Conservation (phyloP, 2,329 filamentous ascomycete genomes). For the Thielaviopsis punctulata region DNA sequence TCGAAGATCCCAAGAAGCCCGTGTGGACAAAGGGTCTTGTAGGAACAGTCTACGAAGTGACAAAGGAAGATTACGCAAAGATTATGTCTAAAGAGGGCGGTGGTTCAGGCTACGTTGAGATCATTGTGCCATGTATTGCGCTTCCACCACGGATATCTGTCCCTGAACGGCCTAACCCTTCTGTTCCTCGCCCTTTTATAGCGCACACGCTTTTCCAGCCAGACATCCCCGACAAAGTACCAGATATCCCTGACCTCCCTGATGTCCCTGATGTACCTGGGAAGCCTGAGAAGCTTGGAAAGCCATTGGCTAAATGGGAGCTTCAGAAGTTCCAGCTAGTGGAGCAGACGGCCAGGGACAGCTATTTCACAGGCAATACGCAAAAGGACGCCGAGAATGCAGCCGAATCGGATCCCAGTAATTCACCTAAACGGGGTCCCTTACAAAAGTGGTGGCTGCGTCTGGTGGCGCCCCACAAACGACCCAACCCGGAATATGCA, state of each 20-base stretch:
- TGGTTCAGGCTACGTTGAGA: constrained; percentile 67
- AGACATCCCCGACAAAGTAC: constrained; percentile 21
- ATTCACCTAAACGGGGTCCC: constrained; percentile 15
- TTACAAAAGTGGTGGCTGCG: constrained; percentile 26
- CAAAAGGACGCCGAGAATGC: constrained; percentile 11
- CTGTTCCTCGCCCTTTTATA: constrained; percentile 47
- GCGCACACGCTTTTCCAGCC: constrained; percentile 63
- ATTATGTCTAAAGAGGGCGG: constrained; percentile 88
- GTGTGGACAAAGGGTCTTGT: constrained; percentile 68
- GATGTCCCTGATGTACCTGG: constrained; percentile 18
- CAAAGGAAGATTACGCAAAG: constrained; percentile 58
- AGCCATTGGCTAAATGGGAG: constrained; percentile 8
- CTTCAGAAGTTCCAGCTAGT: neutral
- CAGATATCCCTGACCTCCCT: constrained; percentile 26
- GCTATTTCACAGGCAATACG: neutral
- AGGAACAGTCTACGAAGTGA: constrained; percentile 92
- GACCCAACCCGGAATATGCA: constrained; percentile 54
- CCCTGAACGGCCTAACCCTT: constrained; percentile 42
- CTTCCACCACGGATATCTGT: constrained; percentile 43
- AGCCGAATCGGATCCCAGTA: constrained; percentile 11
- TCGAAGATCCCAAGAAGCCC: constrained; percentile 12
- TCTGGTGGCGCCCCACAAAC: constrained; percentile 28
- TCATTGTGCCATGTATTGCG: constrained; percentile 60
- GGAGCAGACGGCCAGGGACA: neutral
- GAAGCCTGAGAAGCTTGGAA: constrained; percentile 13